Evolutionary conservation across 495 filamentous ascomycete species (phyloP).

Genomic region (Penicillium verhagenii): DNA sequence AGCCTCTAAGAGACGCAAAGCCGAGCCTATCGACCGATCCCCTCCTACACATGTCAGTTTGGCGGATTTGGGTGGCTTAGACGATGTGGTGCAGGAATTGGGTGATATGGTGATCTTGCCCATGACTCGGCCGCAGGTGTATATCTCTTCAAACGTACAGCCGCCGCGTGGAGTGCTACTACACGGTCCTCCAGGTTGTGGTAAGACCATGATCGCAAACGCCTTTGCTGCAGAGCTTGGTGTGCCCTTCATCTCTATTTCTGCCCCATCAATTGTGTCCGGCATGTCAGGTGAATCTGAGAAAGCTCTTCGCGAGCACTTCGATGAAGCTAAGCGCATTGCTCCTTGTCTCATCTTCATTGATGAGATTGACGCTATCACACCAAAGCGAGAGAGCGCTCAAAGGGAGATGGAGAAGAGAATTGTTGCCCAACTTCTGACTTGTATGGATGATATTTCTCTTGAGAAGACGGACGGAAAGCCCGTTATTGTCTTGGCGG

Average conservation of each 20-base stretch:
- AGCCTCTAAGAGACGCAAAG: slow-evolving; percentile 63
- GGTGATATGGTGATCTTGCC: slow-evolving; percentile 81
- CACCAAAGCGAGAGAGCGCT: slow-evolving; percentile 90
- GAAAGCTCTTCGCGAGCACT: slow-evolving; percentile 87
- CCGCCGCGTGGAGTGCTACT: slow-evolving; percentile 85
- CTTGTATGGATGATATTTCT: slow-evolving; percentile 82
- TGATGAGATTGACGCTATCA: slow-evolving; percentile 95
- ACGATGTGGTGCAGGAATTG: slow-evolving; percentile 72
- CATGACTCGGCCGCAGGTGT: slow-evolving; percentile 69
- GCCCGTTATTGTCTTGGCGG: slow-evolving; percentile 89
- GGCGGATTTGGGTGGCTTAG: slow-evolving; percentile 81
- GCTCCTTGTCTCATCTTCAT: slow-evolving; percentile 94
- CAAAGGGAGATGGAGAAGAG: slow-evolving; percentile 96
- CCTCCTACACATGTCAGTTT: slow-evolving; percentile 77
- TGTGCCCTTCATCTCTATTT: slow-evolving; percentile 83
- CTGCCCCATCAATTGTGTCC: slow-evolving; percentile 83
- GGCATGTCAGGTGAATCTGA: slow-evolving; percentile 97
- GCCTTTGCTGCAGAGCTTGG: slow-evolving; percentile 85
- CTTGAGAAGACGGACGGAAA: slow-evolving; percentile 80
- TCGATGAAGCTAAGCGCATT: slow-evolving; percentile 80
- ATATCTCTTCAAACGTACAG: slow-evolving; percentile 57
- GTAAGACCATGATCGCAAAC: slow-evolving; percentile 91
- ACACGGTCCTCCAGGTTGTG: slow-evolving; percentile 91
- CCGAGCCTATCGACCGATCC: slow-evolving; percentile 56
- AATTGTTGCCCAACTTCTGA: slow-evolving; percentile 90